A percentile compares a stretch with the other conserved stretches of the same genome.
Evolutionary conservation across 2,329 filamentous ascomycete species (phyloP).

Genomic region (Biscogniauxia sp.): DNA sequence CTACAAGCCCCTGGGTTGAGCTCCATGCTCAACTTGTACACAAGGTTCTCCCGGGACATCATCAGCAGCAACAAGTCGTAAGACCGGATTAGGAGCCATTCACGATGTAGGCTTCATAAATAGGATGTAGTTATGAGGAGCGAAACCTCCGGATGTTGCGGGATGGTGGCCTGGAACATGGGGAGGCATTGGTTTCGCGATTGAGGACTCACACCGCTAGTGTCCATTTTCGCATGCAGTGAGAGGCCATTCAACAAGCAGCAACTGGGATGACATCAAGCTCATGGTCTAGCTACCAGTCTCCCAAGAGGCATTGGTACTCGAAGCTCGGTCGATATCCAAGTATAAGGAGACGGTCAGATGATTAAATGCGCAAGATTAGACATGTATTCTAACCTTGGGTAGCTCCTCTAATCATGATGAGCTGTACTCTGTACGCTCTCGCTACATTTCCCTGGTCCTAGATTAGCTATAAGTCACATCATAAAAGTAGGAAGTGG

Average conservation of each 20-base stretch:
- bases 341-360: not conserved
- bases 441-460: not conserved
- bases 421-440: not conserved
- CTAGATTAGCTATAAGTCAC: not conserved
- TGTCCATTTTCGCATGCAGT: not conserved
- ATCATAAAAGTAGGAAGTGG: not conserved
- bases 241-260: not conserved
- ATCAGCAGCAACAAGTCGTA: not conserved
- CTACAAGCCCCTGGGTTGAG: not conserved
- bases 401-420: not conserved
- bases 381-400: not conserved
- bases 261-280: not conserved
- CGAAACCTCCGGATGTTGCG: not conserved
- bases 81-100: not conserved
- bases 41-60: not conserved
- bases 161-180: too few relatives aligned
- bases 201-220: not conserved
- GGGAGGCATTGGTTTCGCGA: not conserved
- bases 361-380: not conserved
- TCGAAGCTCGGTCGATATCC: not conserved
- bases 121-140: not conserved
- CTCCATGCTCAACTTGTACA: not conserved
- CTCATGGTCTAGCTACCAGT: not conserved
- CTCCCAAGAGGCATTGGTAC: not conserved
- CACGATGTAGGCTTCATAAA: not conserved